Base-by-base conservation (phyloP, 1,284 basidiomycete species). In the Tilletia caries region DNA sequence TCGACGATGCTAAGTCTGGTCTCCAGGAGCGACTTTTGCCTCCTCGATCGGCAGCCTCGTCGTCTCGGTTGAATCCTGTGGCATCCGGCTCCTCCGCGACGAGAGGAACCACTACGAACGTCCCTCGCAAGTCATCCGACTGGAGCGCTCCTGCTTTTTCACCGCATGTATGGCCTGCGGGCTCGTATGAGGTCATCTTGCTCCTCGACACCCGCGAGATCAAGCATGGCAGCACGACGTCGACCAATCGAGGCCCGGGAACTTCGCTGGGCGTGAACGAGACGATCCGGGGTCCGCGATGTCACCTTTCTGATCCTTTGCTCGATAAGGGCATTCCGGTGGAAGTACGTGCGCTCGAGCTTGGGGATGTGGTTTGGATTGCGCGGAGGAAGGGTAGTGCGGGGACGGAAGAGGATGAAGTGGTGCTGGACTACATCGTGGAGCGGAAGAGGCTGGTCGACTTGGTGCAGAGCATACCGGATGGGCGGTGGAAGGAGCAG, bases 321-420 rank as follows among this genome's bases (percentile, higher is more conserved):
- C 62, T 68, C 1, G 72, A 73, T 32, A 76, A 75, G 15, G 85
- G 85, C 0, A 75, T 87, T 44, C 76, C 79, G 20, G 85, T 86
- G n/a, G 86, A 87, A 69, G 83, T 85, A 34, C 76, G 86, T 23
- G 84, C 86, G 1, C 76, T 89, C 43, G 82, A 85, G 34, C 75
- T 89, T 6, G 87, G 87, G 3, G 88, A 89, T 79, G 86, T 87
- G 70, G 80, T 86, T 32, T 89, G 88, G 88, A 81, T 89, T 18
- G 87, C 87, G 0, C 81, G 83, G 32, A 69, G 84, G 33, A 78
- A 75, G 20, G 83, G 84, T 48, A 76, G 75, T 8, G 76, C 76
- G 23, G 79, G 81, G 1, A 65, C 70, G 0, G 77, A 78, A 34
- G 68, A 71, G 52, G 73, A 79, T 44, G 87, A 88, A 67, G 86